A percentile compares a stretch with the other conserved stretches of the same genome.
These are phyloP conservation scores for Passiflora organensis DNA, from an alignment of 345 rosid genomes.

Conservation along the genomic window DNA sequence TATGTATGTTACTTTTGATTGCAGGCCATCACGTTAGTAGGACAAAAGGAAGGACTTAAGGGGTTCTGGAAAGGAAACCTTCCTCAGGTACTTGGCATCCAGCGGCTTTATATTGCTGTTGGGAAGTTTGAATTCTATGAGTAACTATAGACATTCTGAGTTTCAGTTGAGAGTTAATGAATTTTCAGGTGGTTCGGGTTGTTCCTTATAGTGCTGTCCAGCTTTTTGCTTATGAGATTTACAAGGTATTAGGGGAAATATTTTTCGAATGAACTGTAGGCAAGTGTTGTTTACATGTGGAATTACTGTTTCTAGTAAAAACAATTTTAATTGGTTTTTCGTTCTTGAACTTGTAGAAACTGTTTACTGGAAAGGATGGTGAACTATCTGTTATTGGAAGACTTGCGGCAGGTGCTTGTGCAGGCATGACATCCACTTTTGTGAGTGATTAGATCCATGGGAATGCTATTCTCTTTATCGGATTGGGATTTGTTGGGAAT, in stretches of 20 bases:
- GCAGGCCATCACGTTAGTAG: conserved; percentile 73
- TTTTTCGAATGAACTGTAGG: conserved; percentile 3
- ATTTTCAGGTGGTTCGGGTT: conserved; percentile 72
- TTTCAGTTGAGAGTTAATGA: conserved; percentile 18
- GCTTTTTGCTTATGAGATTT: conserved; percentile 87
- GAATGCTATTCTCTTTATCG: neutral
- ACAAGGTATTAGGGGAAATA: conserved; percentile 52
- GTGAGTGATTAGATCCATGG: conserved; percentile 39
- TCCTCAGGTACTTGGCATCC: conserved; percentile 63
- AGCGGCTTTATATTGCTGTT: neutral
- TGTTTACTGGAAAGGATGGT: conserved; percentile 70
- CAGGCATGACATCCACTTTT: conserved; percentile 99
- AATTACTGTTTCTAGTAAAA: neutral
- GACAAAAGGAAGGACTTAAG: conserved; percentile 87
- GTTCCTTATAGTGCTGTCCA: conserved; percentile 95
- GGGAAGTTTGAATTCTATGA: neutral
- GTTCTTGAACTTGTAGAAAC: conserved; percentile 49
- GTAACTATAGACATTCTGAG: neutral
- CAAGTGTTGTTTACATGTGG: neutral
- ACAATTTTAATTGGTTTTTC: conserved; percentile 17
- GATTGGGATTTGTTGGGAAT: neutral
- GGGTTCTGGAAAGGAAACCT: conserved; percentile 99
- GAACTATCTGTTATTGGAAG: conserved; percentile 84
- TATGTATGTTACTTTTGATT: neutral
- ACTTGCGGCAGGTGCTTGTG: conserved; percentile 98